Percentiles rank a stretch among this genome's conserved stretches.
Conservation (phyloP, 2,329 filamentous ascomycete genomes). For the Fusarium camptoceras region DNA sequence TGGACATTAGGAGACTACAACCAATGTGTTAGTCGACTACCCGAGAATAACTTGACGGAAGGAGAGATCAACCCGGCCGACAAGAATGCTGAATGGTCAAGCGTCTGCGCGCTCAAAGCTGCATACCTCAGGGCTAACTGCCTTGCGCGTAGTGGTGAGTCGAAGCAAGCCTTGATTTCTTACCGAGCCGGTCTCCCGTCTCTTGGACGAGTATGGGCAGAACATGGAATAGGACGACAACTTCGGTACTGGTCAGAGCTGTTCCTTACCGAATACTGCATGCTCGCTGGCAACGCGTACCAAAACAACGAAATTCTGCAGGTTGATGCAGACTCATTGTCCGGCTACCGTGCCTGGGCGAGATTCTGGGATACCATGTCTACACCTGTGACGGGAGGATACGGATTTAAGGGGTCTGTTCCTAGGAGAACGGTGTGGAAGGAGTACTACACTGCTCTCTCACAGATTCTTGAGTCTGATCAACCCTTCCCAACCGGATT, state of each 20-base stretch:
- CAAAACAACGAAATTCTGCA: conserved; percentile 63
- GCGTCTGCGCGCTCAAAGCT: conserved; percentile 82
- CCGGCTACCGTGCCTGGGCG: conserved; percentile 74
- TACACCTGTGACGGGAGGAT: conserved; percentile 63
- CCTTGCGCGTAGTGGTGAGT: conserved; percentile 61
- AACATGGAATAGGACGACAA: conserved; percentile 69
- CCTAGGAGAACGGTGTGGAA: conserved; percentile 80
- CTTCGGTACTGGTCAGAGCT: conserved; percentile 83
- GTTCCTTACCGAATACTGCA: conserved; percentile 79
- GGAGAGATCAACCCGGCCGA: conserved; percentile 64
- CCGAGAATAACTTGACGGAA: conserved; percentile 68
- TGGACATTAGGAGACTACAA: conserved; percentile 79
- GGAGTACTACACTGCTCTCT: conserved; percentile 85
- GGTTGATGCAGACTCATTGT: conserved; percentile 64
- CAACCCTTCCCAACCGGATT: conserved; percentile 68
- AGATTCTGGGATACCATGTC: conserved; percentile 72
- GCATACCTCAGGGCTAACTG: conserved; percentile 80
- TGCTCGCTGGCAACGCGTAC: conserved; percentile 72
- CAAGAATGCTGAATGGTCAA: conserved; percentile 78
- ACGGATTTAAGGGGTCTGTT: conserved; percentile 68
- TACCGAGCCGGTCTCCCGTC: conserved; percentile 75
- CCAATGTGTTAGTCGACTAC: conserved; percentile 67
- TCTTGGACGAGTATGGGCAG: conserved; percentile 65
- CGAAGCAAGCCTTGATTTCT: conserved; percentile 71
- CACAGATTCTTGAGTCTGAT: conserved; percentile 76